A percentile compares a stretch with the other conserved stretches of the same genome.
Conservation (phyloP, 345 rosid species). For the Citrus sinensis region DNA sequence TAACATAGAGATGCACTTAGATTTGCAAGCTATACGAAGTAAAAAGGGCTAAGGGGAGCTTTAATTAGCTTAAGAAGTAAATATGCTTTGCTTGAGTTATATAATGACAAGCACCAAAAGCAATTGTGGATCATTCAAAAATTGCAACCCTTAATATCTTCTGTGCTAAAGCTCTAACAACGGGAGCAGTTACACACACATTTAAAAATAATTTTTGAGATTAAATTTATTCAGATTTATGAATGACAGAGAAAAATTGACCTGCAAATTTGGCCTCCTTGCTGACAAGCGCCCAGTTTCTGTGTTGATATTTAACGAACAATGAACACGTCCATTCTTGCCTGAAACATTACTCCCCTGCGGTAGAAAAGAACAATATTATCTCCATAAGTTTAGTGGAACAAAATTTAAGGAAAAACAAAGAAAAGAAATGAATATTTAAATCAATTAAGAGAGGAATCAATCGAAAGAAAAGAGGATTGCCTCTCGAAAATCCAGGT, state of each 20-base stretch:
- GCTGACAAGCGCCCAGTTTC: constrained; percentile 99
- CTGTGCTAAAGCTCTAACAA: background rate
- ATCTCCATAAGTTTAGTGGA: background rate
- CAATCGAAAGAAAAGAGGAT: background rate
- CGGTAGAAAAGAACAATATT: background rate
- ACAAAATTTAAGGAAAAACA: background rate
- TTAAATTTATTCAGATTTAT: constrained; percentile 5
- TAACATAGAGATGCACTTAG: background rate
- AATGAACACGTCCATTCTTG: constrained; percentile 81
- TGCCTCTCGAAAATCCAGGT: background rate
- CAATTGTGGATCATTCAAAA: background rate
- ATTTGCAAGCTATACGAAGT: background rate
- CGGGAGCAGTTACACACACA: background rate
- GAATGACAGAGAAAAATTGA: constrained; percentile 19
- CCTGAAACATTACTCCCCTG: constrained; percentile 86
- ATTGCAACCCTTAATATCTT: background rate
- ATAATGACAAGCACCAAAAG: constrained; percentile 3
- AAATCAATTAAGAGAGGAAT: background rate
- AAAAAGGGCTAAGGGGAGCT: background rate
- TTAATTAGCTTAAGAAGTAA: background rate
- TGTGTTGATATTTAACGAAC: constrained; percentile 94
- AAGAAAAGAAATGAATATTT: background rate
- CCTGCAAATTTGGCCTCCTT: constrained; percentile 97
- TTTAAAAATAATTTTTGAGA: background rate
- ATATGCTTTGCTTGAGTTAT: background rate